Base-by-base conservation (phyloP, 495 filamentous ascomycete species). In the Aspergillus baeticus region DNA sequence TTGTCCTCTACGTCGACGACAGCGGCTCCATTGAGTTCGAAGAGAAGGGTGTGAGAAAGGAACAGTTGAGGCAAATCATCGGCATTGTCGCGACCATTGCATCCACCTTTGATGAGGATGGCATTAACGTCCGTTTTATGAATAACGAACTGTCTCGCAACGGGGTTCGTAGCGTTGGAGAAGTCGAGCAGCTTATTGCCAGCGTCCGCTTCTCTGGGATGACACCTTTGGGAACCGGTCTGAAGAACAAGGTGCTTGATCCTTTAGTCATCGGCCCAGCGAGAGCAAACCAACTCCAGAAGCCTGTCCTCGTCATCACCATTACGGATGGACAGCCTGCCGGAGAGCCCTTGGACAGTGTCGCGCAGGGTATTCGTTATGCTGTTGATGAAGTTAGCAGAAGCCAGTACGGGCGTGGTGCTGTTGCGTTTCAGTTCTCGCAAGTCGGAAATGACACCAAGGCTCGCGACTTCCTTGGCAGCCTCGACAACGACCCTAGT, bases 111-210 rank as follows among this genome's bases (percentile, higher is more conserved):
- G 87, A 90, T 59, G 70, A 82, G 22, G 87, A 90, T 67, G 87
- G 87, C 26, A 84, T 90, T 55, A 80, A 76, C 13, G 75, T 89
- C 29, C 83, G 87, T 17, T 89, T 89, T 73, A 88, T 90, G 87
- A 90, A 90, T 68, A 75, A 72, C 4, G 54, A 57, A 47, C 66
- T 79, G 37, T 37, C 59, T 29, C 74, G 73, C 8, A 80, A 87
- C 62, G 75, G 77, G 14, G 81, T 90, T 58, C 74, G 72, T 42
- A 80, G 59, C 45, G 81, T 82, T 14, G 72, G 77, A n/a, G 80
- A 88, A 56, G 79, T 87, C 31, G 70, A 84, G 46, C 67, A 70
- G 21, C 69, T 90, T 22, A 79, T 87, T 31, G 63, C 68, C 3
- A 77, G 74, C 45, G 78, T 86, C 35, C 73, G 79, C n/a, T 90